Evolutionary conservation across 1,284 basidiomycete genomes (phyloP).

Genomic region (Mycocalia duriaeana): DNA sequence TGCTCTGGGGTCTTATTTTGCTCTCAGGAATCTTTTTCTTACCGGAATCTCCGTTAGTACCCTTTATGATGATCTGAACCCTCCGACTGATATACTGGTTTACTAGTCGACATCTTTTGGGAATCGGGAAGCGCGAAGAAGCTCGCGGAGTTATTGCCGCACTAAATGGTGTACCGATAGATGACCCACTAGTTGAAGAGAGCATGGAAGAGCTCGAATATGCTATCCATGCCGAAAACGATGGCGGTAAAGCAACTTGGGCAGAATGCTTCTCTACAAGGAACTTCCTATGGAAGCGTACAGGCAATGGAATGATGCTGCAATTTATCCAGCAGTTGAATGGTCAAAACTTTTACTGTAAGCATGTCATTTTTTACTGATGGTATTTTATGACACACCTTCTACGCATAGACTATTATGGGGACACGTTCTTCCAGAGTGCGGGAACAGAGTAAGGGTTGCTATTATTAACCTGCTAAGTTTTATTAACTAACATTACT

Average conservation of each 20-base stretch:
- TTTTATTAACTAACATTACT: not conserved
- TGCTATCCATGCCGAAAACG: slow-evolving; percentile 65
- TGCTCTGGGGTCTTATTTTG: slow-evolving; percentile 63
- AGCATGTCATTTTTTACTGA: slow-evolving; percentile 11
- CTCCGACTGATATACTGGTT: not conserved
- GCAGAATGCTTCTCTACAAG: slow-evolving; percentile 69
- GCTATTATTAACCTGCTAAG: not conserved
- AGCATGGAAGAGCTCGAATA: slow-evolving; percentile 67
- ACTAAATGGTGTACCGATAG: slow-evolving; percentile 57
- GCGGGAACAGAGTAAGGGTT: slow-evolving; percentile 55
- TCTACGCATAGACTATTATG: slow-evolving; percentile 58
- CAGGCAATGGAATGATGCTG: slow-evolving; percentile 74
- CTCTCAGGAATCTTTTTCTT: slow-evolving; percentile 70
- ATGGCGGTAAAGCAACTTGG: slow-evolving; percentile 78
- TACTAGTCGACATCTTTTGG: slow-evolving; percentile 56
- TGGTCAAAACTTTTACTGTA: slow-evolving; percentile 73
- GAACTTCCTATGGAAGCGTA: slow-evolving; percentile 69
- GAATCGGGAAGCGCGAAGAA: slow-evolving; percentile 44
- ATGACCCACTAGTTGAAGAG: slow-evolving; percentile 61
- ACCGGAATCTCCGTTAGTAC: slow-evolving; percentile 72
- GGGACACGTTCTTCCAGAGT: slow-evolving; percentile 78
- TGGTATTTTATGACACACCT: not conserved
- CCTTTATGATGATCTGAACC: not conserved
- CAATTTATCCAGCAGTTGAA: slow-evolving; percentile 80
- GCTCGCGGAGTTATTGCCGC: slow-evolving; percentile 61